A percentile compares a stretch with the other conserved stretches of the same genome.
These are phyloP conservation scores for Geotrichum candidum DNA, from an alignment of 1,139 yeast genomes.

Conservation along the genomic window DNA sequence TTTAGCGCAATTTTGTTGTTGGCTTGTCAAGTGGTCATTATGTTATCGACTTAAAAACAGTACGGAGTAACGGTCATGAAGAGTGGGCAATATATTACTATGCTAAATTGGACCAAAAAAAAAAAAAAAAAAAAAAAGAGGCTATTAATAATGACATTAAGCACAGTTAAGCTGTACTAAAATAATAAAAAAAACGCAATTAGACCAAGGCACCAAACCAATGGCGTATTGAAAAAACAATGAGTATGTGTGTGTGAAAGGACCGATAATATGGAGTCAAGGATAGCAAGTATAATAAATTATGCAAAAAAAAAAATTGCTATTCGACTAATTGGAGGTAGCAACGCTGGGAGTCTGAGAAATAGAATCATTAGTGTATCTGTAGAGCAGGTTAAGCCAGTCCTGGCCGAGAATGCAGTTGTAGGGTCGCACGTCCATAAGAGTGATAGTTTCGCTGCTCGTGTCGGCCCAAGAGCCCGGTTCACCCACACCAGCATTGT, in stretches of 20 bases:
- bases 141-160: too few species aligned
- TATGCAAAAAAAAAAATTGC: neutral
- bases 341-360: neutral
- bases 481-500: neutral
- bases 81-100: neutral
- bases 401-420: slow-evolving; percentile 16
- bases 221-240: neutral
- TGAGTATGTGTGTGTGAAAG: too few species aligned
- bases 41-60: neutral
- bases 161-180: neutral
- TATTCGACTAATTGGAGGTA: neutral
- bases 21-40: neutral
- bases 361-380: neutral
- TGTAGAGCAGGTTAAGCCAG: slow-evolving; percentile 10
- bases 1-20: neutral
- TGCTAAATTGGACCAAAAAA: neutral
- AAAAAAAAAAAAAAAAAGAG: too few species aligned
- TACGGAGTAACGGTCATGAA: neutral
- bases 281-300: neutral
- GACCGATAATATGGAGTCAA: neutral
- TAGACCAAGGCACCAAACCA: neutral
- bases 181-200: too few species aligned
- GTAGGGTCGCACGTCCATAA: slow-evolving; percentile 13
- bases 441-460: neutral
- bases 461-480: neutral